Percentiles rank a stretch among this genome's conserved stretches.
Conservation (phyloP, 352 stramenopile species). For the Phytophthora boehmeriae region DNA sequence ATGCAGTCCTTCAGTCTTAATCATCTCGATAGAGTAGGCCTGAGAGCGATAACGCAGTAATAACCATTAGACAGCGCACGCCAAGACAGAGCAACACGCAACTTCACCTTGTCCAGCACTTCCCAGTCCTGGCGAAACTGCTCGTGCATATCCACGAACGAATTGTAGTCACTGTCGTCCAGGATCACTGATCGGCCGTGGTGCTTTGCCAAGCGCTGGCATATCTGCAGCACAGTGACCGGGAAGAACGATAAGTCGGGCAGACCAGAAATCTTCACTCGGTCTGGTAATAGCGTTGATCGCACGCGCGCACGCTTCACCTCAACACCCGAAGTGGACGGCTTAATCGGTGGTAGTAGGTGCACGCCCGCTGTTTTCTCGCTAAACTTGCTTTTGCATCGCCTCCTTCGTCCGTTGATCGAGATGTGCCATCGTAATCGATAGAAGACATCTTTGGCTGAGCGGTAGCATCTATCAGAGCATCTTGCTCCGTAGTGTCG, state of each 20-base stretch:
- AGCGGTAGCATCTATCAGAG: background rate
- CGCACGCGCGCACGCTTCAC: constrained; percentile 55
- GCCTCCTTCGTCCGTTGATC: background rate
- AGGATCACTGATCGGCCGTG: constrained; percentile 60
- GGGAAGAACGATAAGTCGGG: constrained; percentile 65
- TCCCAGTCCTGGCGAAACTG: constrained; percentile 61
- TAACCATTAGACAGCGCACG: background rate
- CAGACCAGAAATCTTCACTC: constrained; percentile 41
- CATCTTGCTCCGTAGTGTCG: background rate
- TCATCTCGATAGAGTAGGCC: constrained; percentile 57
- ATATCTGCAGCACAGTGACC: constrained; percentile 51
- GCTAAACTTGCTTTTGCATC: constrained; percentile 2
- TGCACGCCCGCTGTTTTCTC: constrained; percentile 9
- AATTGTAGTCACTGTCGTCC: constrained; percentile 65
- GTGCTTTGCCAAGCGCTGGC: constrained; percentile 53
- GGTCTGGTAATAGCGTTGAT: constrained; percentile 37
- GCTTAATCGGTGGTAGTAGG: constrained; percentile 26
- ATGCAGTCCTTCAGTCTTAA: constrained; percentile 53
- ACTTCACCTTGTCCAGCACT: constrained; percentile 65
- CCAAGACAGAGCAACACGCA: background rate
- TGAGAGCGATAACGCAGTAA: constrained; percentile 14
- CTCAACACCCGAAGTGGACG: constrained; percentile 21
- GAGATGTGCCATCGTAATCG: background rate
- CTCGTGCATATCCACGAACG: constrained; percentile 59
- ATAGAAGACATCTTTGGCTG: constrained; percentile 6